Base-by-base conservation (phyloP, 2,329 filamentous ascomycete species). In the Hypomyces perniciosus region DNA sequence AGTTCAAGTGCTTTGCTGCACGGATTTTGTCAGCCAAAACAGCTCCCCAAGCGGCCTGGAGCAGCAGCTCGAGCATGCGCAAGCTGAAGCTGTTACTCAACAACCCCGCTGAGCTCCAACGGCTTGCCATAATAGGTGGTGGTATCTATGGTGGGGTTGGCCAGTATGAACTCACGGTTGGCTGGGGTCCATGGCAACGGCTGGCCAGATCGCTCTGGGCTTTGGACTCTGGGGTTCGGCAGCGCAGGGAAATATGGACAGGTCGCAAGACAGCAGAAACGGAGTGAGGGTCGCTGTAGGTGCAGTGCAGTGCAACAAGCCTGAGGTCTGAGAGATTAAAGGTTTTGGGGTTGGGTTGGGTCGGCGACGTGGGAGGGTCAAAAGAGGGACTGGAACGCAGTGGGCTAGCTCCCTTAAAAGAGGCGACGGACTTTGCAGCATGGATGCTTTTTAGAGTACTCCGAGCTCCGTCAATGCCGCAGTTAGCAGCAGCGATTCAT, bases 1-100 rank as follows among this genome's bases (percentile, higher is more conserved):
- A 99, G 85, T 83, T 99, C 93, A 73, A 95, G 80, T 65, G 83
- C 84, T 68, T 90, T 95, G 70, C 59, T 58, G 46, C 30, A 51
- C 30, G 30, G 37, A 28, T 8, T 26, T 39, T 50, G 53, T 58
- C 52, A 58, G 54, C 43, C 42, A 4, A 29, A 13, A 33, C n/a
- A 33, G n/a, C 42, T 31, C n/a, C 20, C 30, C n/a, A 13, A 33
- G 42, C 42, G n/a, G 26, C 20, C 28, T 30, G 9, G 42, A 28
- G 26, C 20, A 44, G 20, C 28, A 20, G 20, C 8, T 13, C 9
- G 38, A 20, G 28, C 38, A 31, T 30, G 44, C 27, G 44, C 8
- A 46, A 28, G 27, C 28, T 12, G 31, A 35, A 12, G 13, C n/a
- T n/a, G 42, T 6, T 44, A 12, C 12, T 34, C 42, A 12, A 26